These are phyloP conservation scores for Exophiala xenobiotica DNA, from an alignment of 2,329 filamentous ascomycete genomes.

Conservation along the genomic window DNA sequence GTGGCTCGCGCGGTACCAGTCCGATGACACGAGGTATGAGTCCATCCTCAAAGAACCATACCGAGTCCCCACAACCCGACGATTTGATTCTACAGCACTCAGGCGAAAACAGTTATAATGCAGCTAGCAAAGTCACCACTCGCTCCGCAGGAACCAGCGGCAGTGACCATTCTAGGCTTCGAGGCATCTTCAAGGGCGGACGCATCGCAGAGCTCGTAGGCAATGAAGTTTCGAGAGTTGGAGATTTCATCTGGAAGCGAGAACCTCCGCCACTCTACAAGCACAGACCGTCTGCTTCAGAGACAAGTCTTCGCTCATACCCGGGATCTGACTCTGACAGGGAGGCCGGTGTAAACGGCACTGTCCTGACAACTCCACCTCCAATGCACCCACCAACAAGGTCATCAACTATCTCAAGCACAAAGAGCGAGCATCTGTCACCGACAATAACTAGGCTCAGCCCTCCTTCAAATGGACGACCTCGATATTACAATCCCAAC, in stretches of 20 bases:
- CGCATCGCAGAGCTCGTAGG: conserved; percentile 71
- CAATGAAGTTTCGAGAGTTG: conserved; percentile 62
- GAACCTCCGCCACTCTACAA: conserved; percentile 49
- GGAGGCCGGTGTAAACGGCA: conserved; percentile 34
- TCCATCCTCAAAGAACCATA: conserved; percentile 20
- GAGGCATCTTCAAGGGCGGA: conserved; percentile 74
- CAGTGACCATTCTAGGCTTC: conserved; percentile 57
- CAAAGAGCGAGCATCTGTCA: conserved; percentile 20
- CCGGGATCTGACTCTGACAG: conserved; percentile 50
- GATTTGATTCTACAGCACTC: conserved; percentile 7
- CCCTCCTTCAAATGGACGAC: conserved; percentile 13
- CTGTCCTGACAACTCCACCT: conserved; percentile 19
- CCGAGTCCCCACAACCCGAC: conserved; percentile 11
- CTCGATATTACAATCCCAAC: conserved; percentile 44
- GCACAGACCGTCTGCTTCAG: conserved; percentile 41
- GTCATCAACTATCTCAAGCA: conserved; percentile 27
- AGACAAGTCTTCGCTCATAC: conserved; percentile 46
- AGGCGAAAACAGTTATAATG: conserved; percentile 15
- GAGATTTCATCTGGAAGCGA: conserved; percentile 60
- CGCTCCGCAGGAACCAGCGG: conserved; percentile 47
- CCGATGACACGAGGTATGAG: conserved; percentile 23
- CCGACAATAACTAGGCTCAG: conserved; percentile 9
- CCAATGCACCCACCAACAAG: conserved; percentile 14
- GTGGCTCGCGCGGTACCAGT: conserved; percentile 27
- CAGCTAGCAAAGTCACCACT: conserved; percentile 38